Conservation (phyloP, 1,284 basidiomycete species). For the Microbotryum scabiosae region DNA sequence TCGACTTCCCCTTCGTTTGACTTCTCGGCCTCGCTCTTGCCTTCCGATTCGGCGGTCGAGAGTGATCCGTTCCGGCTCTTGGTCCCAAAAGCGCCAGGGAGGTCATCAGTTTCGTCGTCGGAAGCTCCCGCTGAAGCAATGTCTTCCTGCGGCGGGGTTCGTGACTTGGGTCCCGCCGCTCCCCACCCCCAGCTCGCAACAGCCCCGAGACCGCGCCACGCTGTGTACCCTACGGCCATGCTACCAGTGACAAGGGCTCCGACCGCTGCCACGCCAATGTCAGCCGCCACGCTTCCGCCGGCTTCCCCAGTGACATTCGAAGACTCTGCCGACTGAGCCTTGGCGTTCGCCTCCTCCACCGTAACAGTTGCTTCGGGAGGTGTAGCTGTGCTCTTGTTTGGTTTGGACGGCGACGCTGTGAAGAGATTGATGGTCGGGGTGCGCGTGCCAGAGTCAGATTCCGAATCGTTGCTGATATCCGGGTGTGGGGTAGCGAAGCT, state of each 20-base stretch:
- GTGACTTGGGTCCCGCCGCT: no score
- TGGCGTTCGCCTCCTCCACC: not conserved
- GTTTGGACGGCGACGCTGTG: no score
- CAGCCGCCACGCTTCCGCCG: not conserved
- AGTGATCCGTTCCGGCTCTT: not conserved
- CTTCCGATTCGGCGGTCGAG: not conserved
- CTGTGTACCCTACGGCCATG: constrained; percentile 16
- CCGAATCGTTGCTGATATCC: no score
- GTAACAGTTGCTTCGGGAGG: not conserved
- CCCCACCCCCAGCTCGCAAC: not conserved
- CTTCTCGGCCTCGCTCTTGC: not conserved
- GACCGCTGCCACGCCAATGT: constrained; percentile 11
- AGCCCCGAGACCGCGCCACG: constrained; percentile 6
- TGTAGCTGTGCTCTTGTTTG: no score
- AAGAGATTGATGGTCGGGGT: no score
- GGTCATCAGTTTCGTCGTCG: no score
- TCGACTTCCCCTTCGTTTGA: no score
- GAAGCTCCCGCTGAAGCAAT: no score
- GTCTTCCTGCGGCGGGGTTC: no score
- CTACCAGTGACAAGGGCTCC: constrained; percentile 20
- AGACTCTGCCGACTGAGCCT: not conserved
- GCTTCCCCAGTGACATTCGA: not conserved
- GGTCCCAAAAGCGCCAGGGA: no score
- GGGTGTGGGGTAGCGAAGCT: no score
- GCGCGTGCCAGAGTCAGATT: no score